These are phyloP conservation scores for Arthrobotrys sinensis DNA, from an alignment of 2,329 filamentous ascomycete species.

Conservation along the genomic window DNA sequence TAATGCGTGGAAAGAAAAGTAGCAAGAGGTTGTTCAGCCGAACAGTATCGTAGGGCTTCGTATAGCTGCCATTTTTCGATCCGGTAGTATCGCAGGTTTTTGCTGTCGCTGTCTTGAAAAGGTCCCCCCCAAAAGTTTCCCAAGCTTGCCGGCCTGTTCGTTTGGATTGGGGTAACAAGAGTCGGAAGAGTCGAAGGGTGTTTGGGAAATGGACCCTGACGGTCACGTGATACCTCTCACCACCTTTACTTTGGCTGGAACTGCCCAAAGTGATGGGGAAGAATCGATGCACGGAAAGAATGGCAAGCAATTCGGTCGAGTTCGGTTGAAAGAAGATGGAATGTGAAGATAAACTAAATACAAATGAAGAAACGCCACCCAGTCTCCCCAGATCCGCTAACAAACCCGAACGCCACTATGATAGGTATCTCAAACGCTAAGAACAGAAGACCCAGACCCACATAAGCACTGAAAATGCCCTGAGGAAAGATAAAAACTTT, in stretches of 20 bases:
- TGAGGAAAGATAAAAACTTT: slow-evolving; percentile 9
- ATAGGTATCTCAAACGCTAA: slow-evolving; percentile 37
- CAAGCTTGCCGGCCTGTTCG: slow-evolving; percentile 43
- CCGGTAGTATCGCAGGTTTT: slow-evolving; percentile 29
- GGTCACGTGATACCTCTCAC: slow-evolving; percentile 56
- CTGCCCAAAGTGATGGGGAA: slow-evolving; percentile 24
- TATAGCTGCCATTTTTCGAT: slow-evolving; percentile 50
- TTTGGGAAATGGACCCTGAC: slow-evolving; percentile 58
- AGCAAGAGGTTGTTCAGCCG: slow-evolving; percentile 48
- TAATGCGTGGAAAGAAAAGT: slow-evolving; percentile 30
- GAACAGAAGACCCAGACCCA: slow-evolving; percentile 20
- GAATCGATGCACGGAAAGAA: not conserved
- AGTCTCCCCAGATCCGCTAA: slow-evolving; percentile 20
- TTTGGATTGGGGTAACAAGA: slow-evolving; percentile 45
- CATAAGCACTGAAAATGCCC: slow-evolving; percentile 8
- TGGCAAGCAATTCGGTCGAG: slow-evolving; percentile 2
- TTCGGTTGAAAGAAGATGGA: slow-evolving; percentile 14
- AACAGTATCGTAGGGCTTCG: slow-evolving; percentile 33
- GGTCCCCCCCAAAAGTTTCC: slow-evolving; percentile 13
- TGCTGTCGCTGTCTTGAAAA: slow-evolving; percentile 54
- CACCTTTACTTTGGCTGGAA: slow-evolving; percentile 33
- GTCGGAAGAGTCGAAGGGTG: slow-evolving; percentile 49
- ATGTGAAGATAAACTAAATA: slow-evolving; percentile 26
- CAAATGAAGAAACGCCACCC: slow-evolving; percentile 43
- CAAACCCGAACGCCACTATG: slow-evolving; percentile 37